phyloP scores from a whole-genome alignment of 345 rosid genomes.

The Hibiscus tridactylites region DNA sequence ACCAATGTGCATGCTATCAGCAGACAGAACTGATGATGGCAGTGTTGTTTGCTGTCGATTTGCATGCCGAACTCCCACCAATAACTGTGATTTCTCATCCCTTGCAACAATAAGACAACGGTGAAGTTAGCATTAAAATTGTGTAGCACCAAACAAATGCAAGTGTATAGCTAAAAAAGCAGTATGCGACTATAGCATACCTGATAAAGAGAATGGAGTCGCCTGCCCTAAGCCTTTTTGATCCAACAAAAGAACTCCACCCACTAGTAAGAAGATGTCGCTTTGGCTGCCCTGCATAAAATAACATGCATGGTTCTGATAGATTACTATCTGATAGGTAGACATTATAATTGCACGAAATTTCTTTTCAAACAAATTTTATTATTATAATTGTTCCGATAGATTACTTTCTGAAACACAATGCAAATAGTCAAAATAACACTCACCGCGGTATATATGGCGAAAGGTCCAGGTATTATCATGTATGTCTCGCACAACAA shows the following conservation, averaged over 20 bases:
- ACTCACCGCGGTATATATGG: constrained; percentile 85
- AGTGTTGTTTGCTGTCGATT: constrained; percentile 84
- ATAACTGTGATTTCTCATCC: constrained; percentile 89
- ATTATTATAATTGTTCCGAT: not conserved
- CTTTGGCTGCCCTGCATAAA: constrained; percentile 86
- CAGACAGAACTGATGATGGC: constrained; percentile 91
- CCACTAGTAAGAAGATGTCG: constrained; percentile 96
- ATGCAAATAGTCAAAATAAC: not conserved
- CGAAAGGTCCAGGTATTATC: constrained; percentile 96
- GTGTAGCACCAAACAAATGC: not conserved
- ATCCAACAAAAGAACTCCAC: constrained; percentile 95
- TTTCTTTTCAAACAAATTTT: not conserved
- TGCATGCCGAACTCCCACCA: constrained; percentile 90
- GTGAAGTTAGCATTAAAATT: not conserved
- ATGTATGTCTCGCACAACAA: constrained; percentile 87
- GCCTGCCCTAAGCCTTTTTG: constrained; percentile 93
- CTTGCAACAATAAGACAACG: constrained; percentile 20
- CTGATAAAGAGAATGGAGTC: constrained; percentile 94
- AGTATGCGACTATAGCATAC: constrained; percentile 23
- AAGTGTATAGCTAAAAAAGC: not conserved
- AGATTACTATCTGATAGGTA: not conserved
- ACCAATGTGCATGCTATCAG: constrained; percentile 99
- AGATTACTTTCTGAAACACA: not conserved
- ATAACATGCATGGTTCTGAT: not conserved
- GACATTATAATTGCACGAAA: not conserved